Conservation (phyloP, 768 basidiomycete genomes). For the Cantharellus anzutake region DNA sequence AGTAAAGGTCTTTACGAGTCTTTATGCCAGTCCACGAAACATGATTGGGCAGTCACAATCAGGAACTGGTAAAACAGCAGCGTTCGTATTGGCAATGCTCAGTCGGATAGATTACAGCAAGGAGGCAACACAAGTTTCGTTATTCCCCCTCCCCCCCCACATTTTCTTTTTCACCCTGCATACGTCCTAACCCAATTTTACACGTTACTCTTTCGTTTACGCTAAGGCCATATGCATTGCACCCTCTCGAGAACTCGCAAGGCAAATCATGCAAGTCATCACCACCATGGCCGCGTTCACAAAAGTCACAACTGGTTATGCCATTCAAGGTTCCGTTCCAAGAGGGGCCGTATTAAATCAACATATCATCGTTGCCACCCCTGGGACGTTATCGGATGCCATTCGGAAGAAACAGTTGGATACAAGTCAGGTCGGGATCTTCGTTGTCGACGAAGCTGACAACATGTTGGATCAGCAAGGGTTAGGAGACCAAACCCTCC, state of each 20-base stretch:
- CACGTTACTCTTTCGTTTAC: not conserved
- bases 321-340: conserved; percentile 56
- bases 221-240: conserved; percentile 86
- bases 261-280: conserved; percentile 94
- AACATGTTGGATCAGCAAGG: conserved; percentile 96
- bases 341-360: conserved; percentile 35
- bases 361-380: conserved; percentile 89
- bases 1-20: not conserved
- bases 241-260: conserved; percentile 88
- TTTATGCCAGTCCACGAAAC: conserved; percentile 58
- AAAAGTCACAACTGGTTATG: conserved; percentile 80
- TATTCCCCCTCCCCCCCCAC: conserved; percentile 4
- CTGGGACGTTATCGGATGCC: conserved; percentile 85
- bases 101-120: conserved; percentile 75
- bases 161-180: not conserved
- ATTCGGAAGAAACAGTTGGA: conserved; percentile 66
- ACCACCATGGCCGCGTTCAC: conserved; percentile 92
- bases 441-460: conserved; percentile 95
- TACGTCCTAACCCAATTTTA: not conserved
- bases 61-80: conserved; percentile 97
- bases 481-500: conserved; percentile 79
- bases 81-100: conserved; percentile 94
- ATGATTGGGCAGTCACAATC: conserved; percentile 99
- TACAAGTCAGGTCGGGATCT: conserved; percentile 62
- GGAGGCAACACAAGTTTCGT: conserved; percentile 59